These are phyloP conservation scores for Lactuca sativa DNA, from an alignment of 129 eudicot species.

Conservation along the genomic window DNA sequence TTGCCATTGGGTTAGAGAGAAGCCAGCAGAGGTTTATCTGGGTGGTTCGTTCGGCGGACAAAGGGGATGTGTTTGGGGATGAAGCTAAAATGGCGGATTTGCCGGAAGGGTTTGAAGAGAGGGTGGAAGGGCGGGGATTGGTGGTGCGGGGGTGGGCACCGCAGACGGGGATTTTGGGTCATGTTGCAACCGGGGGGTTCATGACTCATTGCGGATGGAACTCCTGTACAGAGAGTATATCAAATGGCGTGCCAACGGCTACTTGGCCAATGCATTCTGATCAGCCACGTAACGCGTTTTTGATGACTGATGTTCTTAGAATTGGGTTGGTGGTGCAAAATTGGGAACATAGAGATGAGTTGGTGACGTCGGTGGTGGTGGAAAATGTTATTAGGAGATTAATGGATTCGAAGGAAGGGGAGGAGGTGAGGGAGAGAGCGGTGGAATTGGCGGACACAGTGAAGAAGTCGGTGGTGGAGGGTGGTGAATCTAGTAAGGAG, in stretches of 20 bases:
- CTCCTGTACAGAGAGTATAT: conserved; percentile 40
- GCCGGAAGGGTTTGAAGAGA: conserved; percentile 39
- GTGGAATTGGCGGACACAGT: conserved; percentile 23
- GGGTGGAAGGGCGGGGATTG: conserved; percentile 38
- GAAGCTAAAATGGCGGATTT: conserved; percentile 21
- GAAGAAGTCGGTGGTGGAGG: conserved; percentile 27
- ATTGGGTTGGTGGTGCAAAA: conserved; percentile 34
- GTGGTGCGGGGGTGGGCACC: conserved; percentile 54
- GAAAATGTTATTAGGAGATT: conserved; percentile 24
- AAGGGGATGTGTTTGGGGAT: conserved; percentile 29
- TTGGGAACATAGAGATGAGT: conserved; percentile 35
- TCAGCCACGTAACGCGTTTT: conserved; percentile 36
- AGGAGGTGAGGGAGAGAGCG: conserved; percentile 34
- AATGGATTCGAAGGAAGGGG: conserved; percentile 39
- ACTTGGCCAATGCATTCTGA: conserved; percentile 55
- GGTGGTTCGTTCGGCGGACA: conserved; percentile 33
- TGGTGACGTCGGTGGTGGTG: conserved; percentile 24
- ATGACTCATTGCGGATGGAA: conserved; percentile 59
- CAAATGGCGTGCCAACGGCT: conserved; percentile 42
- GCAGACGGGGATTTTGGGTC: conserved; percentile 43
- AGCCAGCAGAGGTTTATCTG: conserved; percentile 40
- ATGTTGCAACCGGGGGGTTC: conserved; percentile 36
- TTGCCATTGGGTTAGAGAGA: conserved; percentile 40
- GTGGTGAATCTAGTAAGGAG: conserved; percentile 24
- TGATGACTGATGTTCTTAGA: conserved; percentile 23